Base-by-base conservation (phyloP, 2,329 filamentous ascomycete species). In the Purpureocillium takamizusanense region DNA sequence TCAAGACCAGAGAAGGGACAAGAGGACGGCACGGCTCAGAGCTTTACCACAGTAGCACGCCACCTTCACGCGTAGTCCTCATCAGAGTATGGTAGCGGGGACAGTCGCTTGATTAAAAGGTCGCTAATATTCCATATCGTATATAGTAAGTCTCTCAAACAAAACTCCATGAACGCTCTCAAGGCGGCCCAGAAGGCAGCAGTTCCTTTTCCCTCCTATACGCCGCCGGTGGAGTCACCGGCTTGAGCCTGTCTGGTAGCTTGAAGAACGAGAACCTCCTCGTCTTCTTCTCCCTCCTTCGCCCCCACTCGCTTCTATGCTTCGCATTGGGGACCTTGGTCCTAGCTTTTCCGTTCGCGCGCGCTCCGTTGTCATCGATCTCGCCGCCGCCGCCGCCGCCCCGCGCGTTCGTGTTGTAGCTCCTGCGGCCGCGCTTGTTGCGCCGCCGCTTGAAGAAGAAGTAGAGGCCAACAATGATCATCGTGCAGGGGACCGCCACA, bases 401-500 rank as follows among this genome's bases (percentile, higher is more conserved):
- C 5, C 6, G 5, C 21, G 5, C 21, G 14, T 32, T 3, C 28
- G 7, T 10, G 11, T 25, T 32, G 29, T 13, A 9, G 30, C 15
- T 9, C 30, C 33, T 25, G 21, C 21, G 21, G 21, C 10, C 10
- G 6, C 21, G 21, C 21, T 29, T 38, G 30, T 32, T 33, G 16
- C 14, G 16, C 4, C 12, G 37, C n/a, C 37, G 36, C 23, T 18
- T 31, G 27, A 16, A 39, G 33, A 36, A 33, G 18, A 33, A 33
- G 27, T 31, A 28, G 16, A 35, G 30, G 14, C 36, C 31, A 33
- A 41, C 40, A n/a, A 42, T 32, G 21, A 36, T 30, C 32, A 34
- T 35, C 28, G 33, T 31, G 28, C 33, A 35, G 25, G 23, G 33
- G 13, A 32, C 21, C 15, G 37, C 33, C 36, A 40, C 36, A 15